phyloP scores from a whole-genome alignment of 2,329 filamentous ascomycete genomes.

The Xylariaceae sp. region DNA sequence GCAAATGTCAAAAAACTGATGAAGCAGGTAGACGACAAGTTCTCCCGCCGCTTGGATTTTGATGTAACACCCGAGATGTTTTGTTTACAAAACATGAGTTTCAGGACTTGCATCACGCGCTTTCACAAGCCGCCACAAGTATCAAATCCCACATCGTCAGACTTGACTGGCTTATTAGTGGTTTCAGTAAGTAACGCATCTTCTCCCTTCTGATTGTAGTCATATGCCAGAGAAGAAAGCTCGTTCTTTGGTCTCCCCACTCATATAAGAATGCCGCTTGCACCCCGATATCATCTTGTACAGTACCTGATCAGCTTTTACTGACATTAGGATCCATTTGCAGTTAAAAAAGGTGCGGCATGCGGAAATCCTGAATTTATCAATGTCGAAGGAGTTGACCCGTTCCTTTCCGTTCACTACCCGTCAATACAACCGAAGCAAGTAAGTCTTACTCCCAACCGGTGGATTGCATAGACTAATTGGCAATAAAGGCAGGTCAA shows the following conservation, averaged over 20 bases:
- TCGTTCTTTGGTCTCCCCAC: neutral
- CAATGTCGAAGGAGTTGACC: too few relatives aligned
- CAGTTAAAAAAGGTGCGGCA: constrained; percentile 21
- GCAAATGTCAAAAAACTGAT: too few relatives aligned
- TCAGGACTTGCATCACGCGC: constrained; percentile 40
- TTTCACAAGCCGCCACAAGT: constrained; percentile 40
- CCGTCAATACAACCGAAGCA: too few relatives aligned
- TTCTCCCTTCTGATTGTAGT: neutral
- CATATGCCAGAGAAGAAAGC: neutral
- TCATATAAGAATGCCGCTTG: neutral
- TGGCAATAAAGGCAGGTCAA: too few relatives aligned
- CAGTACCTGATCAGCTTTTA: neutral
- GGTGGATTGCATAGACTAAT: too few relatives aligned
- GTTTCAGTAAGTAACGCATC: constrained; percentile 32
- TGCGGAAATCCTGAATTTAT: constrained; percentile 17
- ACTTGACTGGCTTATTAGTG: constrained; percentile 50
- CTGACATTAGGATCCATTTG: neutral
- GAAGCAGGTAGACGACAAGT: too few relatives aligned
- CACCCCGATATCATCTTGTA: neutral
- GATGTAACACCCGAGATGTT: too few relatives aligned
- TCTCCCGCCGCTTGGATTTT: too few relatives aligned
- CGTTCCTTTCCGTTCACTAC: too few relatives aligned
- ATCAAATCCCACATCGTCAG: constrained; percentile 39
- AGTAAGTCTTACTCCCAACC: too few relatives aligned
- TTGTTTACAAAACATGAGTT: constrained; percentile 37